Evolutionary conservation across 1,284 basidiomycete genomes (phyloP).

Genomic region (Trichosporon sp.): DNA sequence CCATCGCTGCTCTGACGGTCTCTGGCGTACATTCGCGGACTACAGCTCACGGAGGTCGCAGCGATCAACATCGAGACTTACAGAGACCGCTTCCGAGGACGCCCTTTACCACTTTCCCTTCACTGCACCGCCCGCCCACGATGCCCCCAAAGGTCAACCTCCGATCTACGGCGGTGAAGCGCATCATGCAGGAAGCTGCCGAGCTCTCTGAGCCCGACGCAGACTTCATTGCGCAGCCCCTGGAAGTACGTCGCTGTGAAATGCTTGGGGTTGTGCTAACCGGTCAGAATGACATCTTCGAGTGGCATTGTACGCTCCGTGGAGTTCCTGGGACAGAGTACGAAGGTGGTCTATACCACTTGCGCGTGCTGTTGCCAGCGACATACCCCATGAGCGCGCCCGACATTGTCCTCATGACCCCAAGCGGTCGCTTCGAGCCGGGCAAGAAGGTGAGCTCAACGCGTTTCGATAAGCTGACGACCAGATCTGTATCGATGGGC

Average conservation of each 20-base stretch:
- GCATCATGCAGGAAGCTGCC: slow-evolving; percentile 91
- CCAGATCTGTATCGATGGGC: slow-evolving; percentile 82
- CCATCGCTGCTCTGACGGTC: too few species aligned
- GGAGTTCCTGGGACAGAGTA: slow-evolving; percentile 83
- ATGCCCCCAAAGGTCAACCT: slow-evolving; percentile 33
- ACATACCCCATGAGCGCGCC: slow-evolving; percentile 94
- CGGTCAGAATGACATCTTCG: slow-evolving; percentile 49
- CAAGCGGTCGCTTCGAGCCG: slow-evolving; percentile 89
- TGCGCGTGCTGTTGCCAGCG: slow-evolving; percentile 81
- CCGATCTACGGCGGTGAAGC: slow-evolving; percentile 68
- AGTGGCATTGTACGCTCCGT: slow-evolving; percentile 96
- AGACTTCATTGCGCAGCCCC: slow-evolving; percentile 60
- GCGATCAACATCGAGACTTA: too few species aligned
- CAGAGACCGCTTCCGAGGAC: too few species aligned
- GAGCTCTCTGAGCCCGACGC: slow-evolving; percentile 56
- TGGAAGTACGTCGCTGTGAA: slow-evolving; percentile 61
- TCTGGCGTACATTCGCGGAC: too few species aligned
- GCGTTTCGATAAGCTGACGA: slow-evolving; percentile 15
- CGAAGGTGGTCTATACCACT: slow-evolving; percentile 83
- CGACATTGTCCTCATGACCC: slow-evolving; percentile 88
- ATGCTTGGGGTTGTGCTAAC: slow-evolving; percentile 5
- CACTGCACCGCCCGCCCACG: neutral
- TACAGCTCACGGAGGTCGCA: too few species aligned
- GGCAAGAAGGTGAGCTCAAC: slow-evolving; percentile 78
- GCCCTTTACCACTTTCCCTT: too few species aligned